Evolutionary conservation across 345 rosid species (phyloP).

Genomic region (Lagerstroemia speciosa): DNA sequence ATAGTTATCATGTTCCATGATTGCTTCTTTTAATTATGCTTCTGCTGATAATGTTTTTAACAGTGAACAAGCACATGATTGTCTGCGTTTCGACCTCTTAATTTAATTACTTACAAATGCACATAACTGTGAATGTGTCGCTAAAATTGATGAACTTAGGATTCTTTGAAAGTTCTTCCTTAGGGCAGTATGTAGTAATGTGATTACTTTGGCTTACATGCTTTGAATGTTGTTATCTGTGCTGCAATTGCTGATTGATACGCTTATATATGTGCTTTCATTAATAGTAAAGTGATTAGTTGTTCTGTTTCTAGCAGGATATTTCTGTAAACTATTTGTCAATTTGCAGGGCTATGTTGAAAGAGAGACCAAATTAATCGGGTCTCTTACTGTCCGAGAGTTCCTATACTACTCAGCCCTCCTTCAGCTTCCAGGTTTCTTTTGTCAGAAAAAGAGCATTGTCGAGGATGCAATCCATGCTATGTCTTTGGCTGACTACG

Average conservation of each 20-base stretch:
- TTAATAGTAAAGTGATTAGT: background rate
- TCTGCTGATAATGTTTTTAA: background rate
- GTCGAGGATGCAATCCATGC: conserved; percentile 99
- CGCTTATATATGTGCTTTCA: background rate
- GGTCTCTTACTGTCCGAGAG: conserved; percentile 91
- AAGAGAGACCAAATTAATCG: conserved; percentile 68
- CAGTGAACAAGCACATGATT: background rate
- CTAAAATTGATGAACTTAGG: background rate
- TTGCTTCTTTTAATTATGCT: background rate
- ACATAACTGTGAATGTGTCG: background rate
- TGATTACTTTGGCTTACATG: background rate
- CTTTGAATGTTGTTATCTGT: background rate
- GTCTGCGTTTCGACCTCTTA: background rate
- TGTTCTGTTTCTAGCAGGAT: background rate
- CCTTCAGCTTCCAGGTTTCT: conserved; percentile 95
- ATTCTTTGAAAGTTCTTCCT: background rate
- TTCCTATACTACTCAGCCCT: conserved; percentile 87
- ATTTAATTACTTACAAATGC: background rate
- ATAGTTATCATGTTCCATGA: background rate
- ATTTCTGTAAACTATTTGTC: background rate
- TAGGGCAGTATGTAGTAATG: background rate
- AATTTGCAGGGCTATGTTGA: conserved; percentile 76
- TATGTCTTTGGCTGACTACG: conserved; percentile 88
- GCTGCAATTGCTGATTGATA: background rate
- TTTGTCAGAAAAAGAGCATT: conserved; percentile 76